Evolutionary conservation across 2,329 filamentous ascomycete genomes (phyloP).

Genomic region (Myriangium duriaei): DNA sequence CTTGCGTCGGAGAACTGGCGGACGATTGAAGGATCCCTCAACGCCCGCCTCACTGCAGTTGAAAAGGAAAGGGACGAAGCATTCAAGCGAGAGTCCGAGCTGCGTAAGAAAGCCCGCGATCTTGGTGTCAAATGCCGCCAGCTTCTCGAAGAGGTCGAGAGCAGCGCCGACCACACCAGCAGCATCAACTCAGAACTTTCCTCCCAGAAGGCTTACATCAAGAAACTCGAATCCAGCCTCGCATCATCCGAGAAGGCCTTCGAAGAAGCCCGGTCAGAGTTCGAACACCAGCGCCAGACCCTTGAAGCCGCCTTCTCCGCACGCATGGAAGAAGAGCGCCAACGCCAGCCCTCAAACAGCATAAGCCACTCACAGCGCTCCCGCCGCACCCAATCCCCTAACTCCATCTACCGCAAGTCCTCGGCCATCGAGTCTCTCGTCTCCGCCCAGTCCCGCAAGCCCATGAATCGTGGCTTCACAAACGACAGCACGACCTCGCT

Average conservation of each 20-base stretch:
- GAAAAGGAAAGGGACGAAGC: constrained; percentile 90
- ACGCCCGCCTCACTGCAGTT: constrained; percentile 61
- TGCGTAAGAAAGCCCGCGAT: constrained; percentile 81
- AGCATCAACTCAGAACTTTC: constrained; percentile 51
- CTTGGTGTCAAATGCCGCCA: constrained; percentile 55
- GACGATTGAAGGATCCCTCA: constrained; percentile 76
- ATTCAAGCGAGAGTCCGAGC: constrained; percentile 67
- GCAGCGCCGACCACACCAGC: constrained; percentile 50
- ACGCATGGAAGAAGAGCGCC: constrained; percentile 52
- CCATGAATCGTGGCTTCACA: constrained; percentile 3
- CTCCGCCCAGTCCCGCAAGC: constrained; percentile 15
- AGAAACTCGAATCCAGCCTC: constrained; percentile 50
- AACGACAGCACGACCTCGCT: constrained; percentile 9
- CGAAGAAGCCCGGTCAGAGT: constrained; percentile 42
- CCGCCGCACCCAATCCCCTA: constrained; percentile 23
- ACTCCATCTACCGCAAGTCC: constrained; percentile 25
- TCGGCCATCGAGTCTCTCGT: constrained; percentile 26
- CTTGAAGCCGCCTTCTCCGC: constrained; percentile 46
- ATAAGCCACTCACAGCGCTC: constrained; percentile 11
- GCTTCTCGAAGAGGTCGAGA: constrained; percentile 74
- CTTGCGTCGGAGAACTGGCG: constrained; percentile 97
- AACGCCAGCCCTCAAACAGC: constrained; percentile 21
- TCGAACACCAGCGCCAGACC: constrained; percentile 46
- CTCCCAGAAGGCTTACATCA: constrained; percentile 46
- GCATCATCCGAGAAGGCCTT: constrained; percentile 53